These are phyloP conservation scores for Knoxia roxburghii DNA, from an alignment of 257 asterid genomes.

Conservation along the genomic window DNA sequence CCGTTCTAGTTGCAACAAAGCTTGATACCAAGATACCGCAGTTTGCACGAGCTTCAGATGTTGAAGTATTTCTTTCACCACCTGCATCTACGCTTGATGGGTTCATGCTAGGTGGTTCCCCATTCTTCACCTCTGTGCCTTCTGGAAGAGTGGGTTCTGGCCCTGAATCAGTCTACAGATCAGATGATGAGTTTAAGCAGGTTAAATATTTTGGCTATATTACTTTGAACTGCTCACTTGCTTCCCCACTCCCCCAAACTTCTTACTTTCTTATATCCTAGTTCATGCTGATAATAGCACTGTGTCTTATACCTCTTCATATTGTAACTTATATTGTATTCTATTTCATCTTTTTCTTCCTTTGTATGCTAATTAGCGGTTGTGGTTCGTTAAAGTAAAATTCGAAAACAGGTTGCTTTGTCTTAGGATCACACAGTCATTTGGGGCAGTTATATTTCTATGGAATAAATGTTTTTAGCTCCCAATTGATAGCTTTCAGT, in stretches of 20 bases:
- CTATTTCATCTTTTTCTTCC: background rate
- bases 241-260: too few species aligned
- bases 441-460: background rate
- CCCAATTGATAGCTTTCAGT: background rate
- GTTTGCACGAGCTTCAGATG: slow-evolving; percentile 96
- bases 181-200: slow-evolving; percentile 96
- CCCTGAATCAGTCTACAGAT: slow-evolving; percentile 80
- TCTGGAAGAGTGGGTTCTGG: slow-evolving; percentile 96
- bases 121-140: slow-evolving; percentile 97
- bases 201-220: slow-evolving; percentile 26
- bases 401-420: background rate
- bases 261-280: too few species aligned
- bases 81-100: slow-evolving; percentile 89
- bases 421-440: background rate
- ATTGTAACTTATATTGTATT: background rate
- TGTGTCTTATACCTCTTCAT: background rate
- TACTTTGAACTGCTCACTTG: slow-evolving; percentile 13
- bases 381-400: background rate
- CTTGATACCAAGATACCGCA: slow-evolving; percentile 97
- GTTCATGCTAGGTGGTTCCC: slow-evolving; percentile 93
- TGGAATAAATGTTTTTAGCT: background rate
- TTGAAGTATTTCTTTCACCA: slow-evolving; percentile 95
- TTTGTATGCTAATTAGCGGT: background rate
- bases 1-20: slow-evolving; percentile 90
- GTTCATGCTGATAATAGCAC: background rate